phyloP scores from a whole-genome alignment of 352 stramenopile species.

The Pythium oligandrum region DNA sequence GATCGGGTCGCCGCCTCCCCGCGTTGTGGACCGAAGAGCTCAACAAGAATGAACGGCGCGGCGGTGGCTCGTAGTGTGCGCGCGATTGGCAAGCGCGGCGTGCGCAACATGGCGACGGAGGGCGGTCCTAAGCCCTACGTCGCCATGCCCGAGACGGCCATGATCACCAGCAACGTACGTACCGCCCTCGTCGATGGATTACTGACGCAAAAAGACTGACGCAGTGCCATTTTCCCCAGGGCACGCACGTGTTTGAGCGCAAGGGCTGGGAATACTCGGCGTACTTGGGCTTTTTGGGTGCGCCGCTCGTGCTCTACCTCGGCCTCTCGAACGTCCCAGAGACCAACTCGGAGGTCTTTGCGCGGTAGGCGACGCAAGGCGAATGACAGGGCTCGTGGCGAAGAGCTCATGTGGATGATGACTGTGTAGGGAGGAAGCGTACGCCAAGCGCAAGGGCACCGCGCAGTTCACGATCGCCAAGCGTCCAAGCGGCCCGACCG shows the following conservation, averaged over 20 bases:
- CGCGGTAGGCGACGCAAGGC: constrained; percentile 31
- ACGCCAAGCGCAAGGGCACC: constrained; percentile 43
- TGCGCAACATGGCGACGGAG: constrained; percentile 45
- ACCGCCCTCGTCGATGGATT: background rate
- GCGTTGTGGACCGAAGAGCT: constrained; percentile 19
- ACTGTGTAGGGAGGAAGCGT: constrained; percentile 47
- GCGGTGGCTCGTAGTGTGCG: constrained; percentile 24
- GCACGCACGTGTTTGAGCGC: constrained; percentile 69
- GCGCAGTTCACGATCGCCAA: constrained; percentile 35
- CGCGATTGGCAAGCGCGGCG: constrained; percentile 31
- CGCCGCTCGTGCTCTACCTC: constrained; percentile 67
- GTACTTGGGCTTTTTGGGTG: constrained; percentile 71
- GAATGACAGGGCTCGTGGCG: background rate
- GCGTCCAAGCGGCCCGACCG: constrained; percentile 37
- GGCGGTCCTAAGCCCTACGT: constrained; percentile 40
- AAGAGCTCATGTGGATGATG: background rate
- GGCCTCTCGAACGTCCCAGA: constrained; percentile 76
- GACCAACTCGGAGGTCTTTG: constrained; percentile 81
- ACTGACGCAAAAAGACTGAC: background rate
- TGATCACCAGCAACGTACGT: constrained; percentile 85
- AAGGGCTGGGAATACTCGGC: constrained; percentile 84
- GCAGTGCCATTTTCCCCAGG: constrained; percentile 20
- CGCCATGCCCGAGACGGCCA: constrained; percentile 82
- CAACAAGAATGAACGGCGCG: constrained; percentile 30
- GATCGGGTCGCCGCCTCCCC: constrained; percentile 6